Evolutionary conservation across 352 stramenopile genomes (phyloP), one percentile per base, ranked within the genome.

Genomic region (Pythium sp.): DNA sequence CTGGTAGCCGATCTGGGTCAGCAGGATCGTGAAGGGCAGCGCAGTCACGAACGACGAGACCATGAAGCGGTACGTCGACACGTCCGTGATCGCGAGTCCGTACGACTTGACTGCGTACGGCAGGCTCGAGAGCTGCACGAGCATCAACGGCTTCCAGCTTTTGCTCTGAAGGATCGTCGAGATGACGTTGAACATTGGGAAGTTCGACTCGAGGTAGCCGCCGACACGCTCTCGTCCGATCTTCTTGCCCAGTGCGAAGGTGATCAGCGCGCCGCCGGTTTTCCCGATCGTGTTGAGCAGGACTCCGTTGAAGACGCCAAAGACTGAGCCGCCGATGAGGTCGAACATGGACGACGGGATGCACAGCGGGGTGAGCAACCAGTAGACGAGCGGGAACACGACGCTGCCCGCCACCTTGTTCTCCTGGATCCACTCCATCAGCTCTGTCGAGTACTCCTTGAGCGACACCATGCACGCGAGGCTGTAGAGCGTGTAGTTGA

Each of bases 91-190:
- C 38, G 85, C 81, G 14, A 93, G 75, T 41, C 81, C 83, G 70
- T 90, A 93, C 72, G 78, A 91, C 65, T 92, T 93, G 68, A 91
- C 72, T 9, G 86, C 72, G 28, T 90, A 74, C n/a, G 83, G 86
- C 9, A 92, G 68, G 43, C 84, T 90, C 2, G 86, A 89, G 51
- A 93, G 76, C 65, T 93, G 86, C 18, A 92, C 76, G 32, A 91
- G 71, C 46, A 93, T 41, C 34, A 93, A 72, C 15, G 82, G 82
- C 64, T 90, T 93, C 85, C 84, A 90, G 64, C 77, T 90, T 15
- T 82, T 74, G 28, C 73, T 86, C 73, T 88, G 69, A 9, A 93
- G 58, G 26, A 92, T 80, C 6, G 65, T 72, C 0, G 80, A 69
- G 28, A 93, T 64, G 1, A 80, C 79, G 4, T 59, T 68, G 58